Evolutionary conservation across 2,329 filamentous ascomycete species (phyloP), one percentile per base, ranked within the genome.

Genomic region (Xylariales sp.): DNA sequence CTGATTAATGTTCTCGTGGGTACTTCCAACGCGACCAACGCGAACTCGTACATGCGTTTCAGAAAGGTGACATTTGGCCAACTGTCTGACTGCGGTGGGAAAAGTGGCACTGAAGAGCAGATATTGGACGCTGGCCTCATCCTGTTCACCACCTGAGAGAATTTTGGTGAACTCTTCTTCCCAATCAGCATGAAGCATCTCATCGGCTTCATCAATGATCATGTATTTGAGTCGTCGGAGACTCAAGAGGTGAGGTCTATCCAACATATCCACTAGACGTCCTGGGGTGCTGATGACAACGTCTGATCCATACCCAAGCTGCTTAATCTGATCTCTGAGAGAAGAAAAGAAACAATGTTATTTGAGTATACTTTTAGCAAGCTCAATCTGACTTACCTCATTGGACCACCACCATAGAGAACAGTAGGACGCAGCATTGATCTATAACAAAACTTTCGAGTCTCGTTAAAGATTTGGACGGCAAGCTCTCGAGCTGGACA

Each of bases 61-160:
- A 0, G 83, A 71, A 40, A 98, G 77, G 54, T 90, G 86, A 19
- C 85, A 72, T 41, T 78, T 81, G 10, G 90, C 91, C 12, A 97
- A 66, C 17, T 83, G 72, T 20, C 89, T 87, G 46, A 87, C 80
- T 1, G 67, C 69, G 65, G 85, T 89, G 28, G 90, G 88, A 62
- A 98, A 97, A 0, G 93, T 97, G 1, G 93, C 93, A 0, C 89
- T 95, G 60, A 97, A 97, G 67, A 98, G 84, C 63, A 95, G 73
- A 59, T 81, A 83, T 40, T 72, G 76, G 50, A 82, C 65, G 44
- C 76, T 75, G 3, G 74, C 88, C 40, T 85, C 80, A 44, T 95
- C 79, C 49, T 95, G 67, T 61, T 80, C 73, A 54, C 85, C 85
- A 44, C 88, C 89, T 34, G 72, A 71, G 60, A 97, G 81, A 42